Evolutionary conservation across 768 basidiomycete genomes (phyloP).

Genomic region (Pisolithus sp.): DNA sequence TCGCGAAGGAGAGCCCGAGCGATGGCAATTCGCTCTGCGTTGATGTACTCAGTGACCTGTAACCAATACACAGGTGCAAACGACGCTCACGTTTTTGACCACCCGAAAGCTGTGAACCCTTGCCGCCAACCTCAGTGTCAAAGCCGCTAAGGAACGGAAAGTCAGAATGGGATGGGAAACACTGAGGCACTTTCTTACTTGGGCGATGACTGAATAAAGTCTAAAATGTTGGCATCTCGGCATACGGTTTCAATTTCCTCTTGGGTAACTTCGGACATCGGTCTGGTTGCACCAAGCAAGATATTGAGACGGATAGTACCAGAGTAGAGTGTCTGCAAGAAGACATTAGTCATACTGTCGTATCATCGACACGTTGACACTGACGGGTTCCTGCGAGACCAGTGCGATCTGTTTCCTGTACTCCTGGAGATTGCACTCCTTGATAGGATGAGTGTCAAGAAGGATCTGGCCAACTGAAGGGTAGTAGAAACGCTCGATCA

Average conservation of each 20-base stretch:
- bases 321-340: constrained; percentile 62
- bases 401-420: constrained; percentile 86
- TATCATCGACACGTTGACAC: constrained; percentile 4
- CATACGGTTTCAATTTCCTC: constrained; percentile 84
- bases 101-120: constrained; percentile 84
- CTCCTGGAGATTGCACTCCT: constrained; percentile 72
- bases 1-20: constrained; percentile 88
- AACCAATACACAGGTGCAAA: not conserved
- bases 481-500: constrained; percentile 84
- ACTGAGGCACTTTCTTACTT: constrained; percentile 42
- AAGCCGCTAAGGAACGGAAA: constrained; percentile 52
- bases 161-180: constrained; percentile 5
- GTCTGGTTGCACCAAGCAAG: constrained; percentile 76
- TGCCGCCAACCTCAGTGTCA: constrained; percentile 87
- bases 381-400: constrained; percentile 79
- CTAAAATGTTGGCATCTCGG: constrained; percentile 82
- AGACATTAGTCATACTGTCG: constrained; percentile 1
- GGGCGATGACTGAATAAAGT: constrained; percentile 82
- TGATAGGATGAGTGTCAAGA: constrained; percentile 70
- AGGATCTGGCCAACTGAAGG: constrained; percentile 65
- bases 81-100: constrained; percentile 69
- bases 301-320: constrained; percentile 90
- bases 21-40: constrained; percentile 65
- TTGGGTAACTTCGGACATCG: constrained; percentile 71
- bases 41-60: not conserved